phyloP scores from a whole-genome alignment of 2,329 filamentous ascomycete species.

The Graphium sp. region DNA sequence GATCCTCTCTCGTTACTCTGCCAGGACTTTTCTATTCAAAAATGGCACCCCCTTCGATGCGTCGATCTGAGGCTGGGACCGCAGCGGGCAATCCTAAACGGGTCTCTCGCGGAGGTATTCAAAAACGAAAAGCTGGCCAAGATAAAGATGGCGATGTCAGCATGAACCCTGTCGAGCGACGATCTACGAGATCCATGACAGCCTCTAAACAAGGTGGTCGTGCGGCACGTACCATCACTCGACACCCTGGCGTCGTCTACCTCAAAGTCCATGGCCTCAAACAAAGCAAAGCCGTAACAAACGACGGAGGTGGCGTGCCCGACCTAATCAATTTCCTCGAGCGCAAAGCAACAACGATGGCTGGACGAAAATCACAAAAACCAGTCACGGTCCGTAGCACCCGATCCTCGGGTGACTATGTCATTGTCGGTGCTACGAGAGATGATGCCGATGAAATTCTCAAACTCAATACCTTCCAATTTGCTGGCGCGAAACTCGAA shows the following conservation, averaged over 20 bases:
- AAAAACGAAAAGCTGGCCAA: constrained; percentile 25
- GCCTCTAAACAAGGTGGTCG: too few species aligned
- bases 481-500: constrained; percentile 46
- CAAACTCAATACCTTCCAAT: constrained; percentile 51
- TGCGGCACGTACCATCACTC: too few species aligned
- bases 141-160: constrained; percentile 44
- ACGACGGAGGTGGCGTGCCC: constrained; percentile 48
- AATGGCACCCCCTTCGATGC: constrained; percentile 12
- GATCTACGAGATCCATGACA: too few species aligned
- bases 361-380: constrained; percentile 22
- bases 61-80: too few species aligned
- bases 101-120: constrained; percentile 31
- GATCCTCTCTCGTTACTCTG: neutral
- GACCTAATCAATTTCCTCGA: constrained; percentile 53
- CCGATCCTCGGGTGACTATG: constrained; percentile 51
- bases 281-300: constrained; percentile 49
- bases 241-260: constrained; percentile 10
- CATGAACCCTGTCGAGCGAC: constrained; percentile 25
- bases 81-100: too few species aligned
- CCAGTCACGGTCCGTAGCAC: constrained; percentile 50
- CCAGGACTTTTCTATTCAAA: neutral
- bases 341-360: constrained; percentile 45
- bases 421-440: constrained; percentile 49
- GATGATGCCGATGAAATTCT: constrained; percentile 47
- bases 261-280: constrained; percentile 45